These are phyloP conservation scores for Millerozyma acaciae DNA, from an alignment of 805 yeast genomes.

Conservation along the genomic window DNA sequence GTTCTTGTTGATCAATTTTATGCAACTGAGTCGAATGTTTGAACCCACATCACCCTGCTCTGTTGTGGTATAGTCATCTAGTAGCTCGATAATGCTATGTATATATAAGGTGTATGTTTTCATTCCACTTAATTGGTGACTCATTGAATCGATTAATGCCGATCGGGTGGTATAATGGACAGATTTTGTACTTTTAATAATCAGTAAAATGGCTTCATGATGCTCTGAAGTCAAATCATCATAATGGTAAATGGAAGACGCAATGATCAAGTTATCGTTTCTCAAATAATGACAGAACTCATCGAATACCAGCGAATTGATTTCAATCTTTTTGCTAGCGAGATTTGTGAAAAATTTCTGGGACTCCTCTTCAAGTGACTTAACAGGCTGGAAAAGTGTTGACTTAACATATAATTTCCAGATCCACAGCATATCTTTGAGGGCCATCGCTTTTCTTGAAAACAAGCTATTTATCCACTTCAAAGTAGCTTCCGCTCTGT, in stretches of 20 bases:
- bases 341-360: conserved; percentile 13
- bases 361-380: conserved; percentile 9
- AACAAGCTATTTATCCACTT: conserved; percentile 16
- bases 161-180: conserved; percentile 30
- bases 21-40: conserved; percentile 53
- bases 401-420: conserved; percentile 14
- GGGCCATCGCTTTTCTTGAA: too few species aligned
- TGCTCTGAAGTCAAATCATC: conserved; percentile 9
- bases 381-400: too few species aligned
- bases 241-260: conserved; percentile 32
- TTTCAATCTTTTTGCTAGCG: conserved; percentile 2
- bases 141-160: conserved; percentile 20
- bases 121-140: conserved; percentile 7
- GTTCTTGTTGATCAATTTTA: conserved; percentile 36
- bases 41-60: conserved; percentile 93
- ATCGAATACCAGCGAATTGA: conserved; percentile 11
- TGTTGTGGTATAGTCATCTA: conserved; percentile 76
- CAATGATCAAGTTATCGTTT: conserved; percentile 34
- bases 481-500: conserved; percentile 35
- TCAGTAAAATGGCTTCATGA: conserved; percentile 5
- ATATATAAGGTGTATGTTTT: conserved; percentile 8
- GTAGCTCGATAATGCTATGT: conserved; percentile 24
- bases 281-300: conserved; percentile 36
- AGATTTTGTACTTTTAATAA: conserved; percentile 1
- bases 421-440: conserved; percentile 1